Evolutionary conservation across 306 rosid species (phyloP).

Genomic region (Comarum palustre): DNA sequence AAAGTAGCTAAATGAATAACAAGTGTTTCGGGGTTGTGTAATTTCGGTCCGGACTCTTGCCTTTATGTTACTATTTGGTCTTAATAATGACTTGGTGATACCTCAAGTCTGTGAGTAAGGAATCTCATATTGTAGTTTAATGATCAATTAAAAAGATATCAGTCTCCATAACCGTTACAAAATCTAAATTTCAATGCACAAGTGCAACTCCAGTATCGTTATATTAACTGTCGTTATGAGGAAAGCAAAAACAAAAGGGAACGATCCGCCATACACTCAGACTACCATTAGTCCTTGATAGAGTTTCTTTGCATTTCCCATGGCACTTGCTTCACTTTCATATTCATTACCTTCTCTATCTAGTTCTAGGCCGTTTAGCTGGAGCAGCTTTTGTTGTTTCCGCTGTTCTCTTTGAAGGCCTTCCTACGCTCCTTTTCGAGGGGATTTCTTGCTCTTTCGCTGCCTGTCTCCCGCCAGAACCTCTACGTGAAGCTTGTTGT

Average conservation of each 20-base stretch:
- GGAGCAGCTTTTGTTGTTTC: slow-evolving; percentile 9
- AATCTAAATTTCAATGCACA: background rate
- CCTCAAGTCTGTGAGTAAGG: background rate
- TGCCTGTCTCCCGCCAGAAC: slow-evolving; percentile 18
- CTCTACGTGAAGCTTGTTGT: slow-evolving; percentile 23
- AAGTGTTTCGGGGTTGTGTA: too few species aligned
- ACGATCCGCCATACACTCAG: background rate
- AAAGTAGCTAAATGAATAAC: background rate
- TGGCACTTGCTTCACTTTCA: slow-evolving; percentile 12
- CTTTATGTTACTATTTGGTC: background rate
- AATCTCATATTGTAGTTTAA: background rate
- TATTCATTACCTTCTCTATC: slow-evolving; percentile 4
- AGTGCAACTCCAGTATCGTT: background rate
- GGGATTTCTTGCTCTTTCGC: slow-evolving; percentile 28
- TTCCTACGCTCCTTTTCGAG: slow-evolving; percentile 20
- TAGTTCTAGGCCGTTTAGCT: slow-evolving; percentile 24
- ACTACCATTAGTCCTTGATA: background rate
- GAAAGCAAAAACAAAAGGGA: background rate
- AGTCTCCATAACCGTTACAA: background rate
- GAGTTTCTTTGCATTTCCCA: slow-evolving; percentile 23
- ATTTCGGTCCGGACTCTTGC: background rate
- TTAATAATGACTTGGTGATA: background rate
- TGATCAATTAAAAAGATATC: background rate
- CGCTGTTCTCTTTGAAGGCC: slow-evolving; percentile 29
- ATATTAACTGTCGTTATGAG: background rate